These are phyloP conservation scores for Stephanodiscus minutulus DNA, from an alignment of 108 stramenopile species.

Conservation along the genomic window DNA sequence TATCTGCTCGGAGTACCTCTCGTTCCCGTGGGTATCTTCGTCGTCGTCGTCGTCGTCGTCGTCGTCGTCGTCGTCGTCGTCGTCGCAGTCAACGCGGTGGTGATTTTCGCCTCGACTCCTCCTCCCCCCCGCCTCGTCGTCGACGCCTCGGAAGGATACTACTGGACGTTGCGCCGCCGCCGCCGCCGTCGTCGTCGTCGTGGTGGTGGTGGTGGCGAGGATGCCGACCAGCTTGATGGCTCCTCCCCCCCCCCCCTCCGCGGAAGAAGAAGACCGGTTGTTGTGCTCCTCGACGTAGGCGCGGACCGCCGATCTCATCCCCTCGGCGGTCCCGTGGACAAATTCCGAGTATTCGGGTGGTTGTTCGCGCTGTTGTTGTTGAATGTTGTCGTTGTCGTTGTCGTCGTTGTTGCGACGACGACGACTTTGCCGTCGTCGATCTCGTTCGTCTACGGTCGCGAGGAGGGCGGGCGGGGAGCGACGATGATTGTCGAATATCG, in stretches of 20 bases:
- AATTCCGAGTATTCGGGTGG: constrained; percentile 35
- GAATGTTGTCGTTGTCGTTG: too few species aligned
- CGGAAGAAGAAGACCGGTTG: too few species aligned
- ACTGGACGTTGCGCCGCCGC: too few species aligned
- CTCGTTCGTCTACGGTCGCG: too few species aligned
- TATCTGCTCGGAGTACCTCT: constrained; percentile 86
- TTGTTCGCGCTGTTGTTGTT: too few species aligned
- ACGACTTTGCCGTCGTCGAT: too few species aligned
- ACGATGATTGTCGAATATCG: too few species aligned
- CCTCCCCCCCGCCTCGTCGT: too few species aligned
- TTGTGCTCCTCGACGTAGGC: constrained; percentile 42
- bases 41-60: neutral
- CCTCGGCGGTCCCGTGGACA: constrained; percentile 55
- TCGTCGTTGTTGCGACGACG: too few species aligned
- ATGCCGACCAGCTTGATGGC: constrained; percentile 63
- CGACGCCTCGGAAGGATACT: too few species aligned
- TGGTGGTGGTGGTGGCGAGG: constrained; percentile 38
- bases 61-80: neutral
- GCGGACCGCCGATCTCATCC: constrained; percentile 50
- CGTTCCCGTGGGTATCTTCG: constrained; percentile 26
- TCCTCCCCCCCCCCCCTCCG: too few species aligned
- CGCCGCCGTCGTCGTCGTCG: constrained; percentile 7
- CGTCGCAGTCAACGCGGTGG: neutral
- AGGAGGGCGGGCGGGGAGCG: too few species aligned
- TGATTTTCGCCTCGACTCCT: neutral